phyloP scores from a whole-genome alignment of 768 basidiomycete genomes.

The Mycena amicta region DNA sequence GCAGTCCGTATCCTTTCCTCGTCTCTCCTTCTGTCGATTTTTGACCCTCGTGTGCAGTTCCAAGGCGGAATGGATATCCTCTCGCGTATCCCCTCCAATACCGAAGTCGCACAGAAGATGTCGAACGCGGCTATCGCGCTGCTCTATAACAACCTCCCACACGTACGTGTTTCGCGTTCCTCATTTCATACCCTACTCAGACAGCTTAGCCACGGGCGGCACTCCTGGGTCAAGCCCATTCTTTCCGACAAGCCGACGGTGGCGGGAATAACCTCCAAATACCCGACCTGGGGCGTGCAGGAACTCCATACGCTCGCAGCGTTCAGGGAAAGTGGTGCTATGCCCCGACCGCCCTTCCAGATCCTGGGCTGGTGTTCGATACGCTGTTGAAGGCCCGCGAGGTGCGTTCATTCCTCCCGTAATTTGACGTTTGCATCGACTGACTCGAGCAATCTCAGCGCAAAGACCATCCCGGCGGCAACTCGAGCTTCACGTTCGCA shows the following conservation, averaged over 20 bases:
- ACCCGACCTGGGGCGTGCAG: slow-evolving; percentile 52
- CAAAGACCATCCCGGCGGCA: slow-evolving; percentile 53
- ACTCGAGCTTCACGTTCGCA: slow-evolving; percentile 65
- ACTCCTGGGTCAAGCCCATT: slow-evolving; percentile 34
- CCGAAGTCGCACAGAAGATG: slow-evolving; percentile 23
- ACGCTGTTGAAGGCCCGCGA: slow-evolving; percentile 47
- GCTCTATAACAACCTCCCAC: slow-evolving; percentile 63
- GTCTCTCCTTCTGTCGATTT: not conserved
- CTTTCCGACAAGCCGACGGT: slow-evolving; percentile 53
- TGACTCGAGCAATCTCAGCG: slow-evolving; percentile 34
- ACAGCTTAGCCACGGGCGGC: slow-evolving; percentile 38
- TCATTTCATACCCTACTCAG: not conserved
- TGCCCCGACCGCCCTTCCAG: slow-evolving; percentile 49
- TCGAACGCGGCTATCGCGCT: slow-evolving; percentile 37
- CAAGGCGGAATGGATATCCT: slow-evolving; percentile 31
- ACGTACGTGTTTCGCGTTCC: slow-evolving; percentile 32
- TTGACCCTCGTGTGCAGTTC: slow-evolving; percentile 27
- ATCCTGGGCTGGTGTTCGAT: slow-evolving; percentile 65
- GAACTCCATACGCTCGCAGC: slow-evolving; percentile 54
- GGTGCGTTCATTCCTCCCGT: slow-evolving; percentile 36
- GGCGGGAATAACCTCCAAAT: slow-evolving; percentile 48
- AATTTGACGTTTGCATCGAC: slow-evolving; percentile 28
- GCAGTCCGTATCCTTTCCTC: slow-evolving; percentile 30
- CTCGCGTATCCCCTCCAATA: slow-evolving; percentile 27
- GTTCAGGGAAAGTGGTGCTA: slow-evolving; percentile 47